These are phyloP conservation scores for Chrysosphaeria jannelii DNA, from an alignment of 2,329 filamentous ascomycete genomes.

Conservation along the genomic window DNA sequence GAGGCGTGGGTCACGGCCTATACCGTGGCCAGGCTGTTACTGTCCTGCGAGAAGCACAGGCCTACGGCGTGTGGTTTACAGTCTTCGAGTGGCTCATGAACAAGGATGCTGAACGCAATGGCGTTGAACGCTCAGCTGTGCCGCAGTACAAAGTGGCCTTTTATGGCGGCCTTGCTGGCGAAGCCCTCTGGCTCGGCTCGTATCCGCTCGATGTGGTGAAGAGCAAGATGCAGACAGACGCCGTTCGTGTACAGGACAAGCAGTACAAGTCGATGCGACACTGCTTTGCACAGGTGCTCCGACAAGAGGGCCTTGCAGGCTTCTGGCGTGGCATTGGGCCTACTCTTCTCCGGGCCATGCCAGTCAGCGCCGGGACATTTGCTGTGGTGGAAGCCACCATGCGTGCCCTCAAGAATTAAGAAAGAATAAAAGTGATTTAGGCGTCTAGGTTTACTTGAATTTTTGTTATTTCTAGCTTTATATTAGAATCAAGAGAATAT, in stretches of 20 bases:
- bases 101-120: constrained; percentile 50
- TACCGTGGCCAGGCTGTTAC: constrained; percentile 79
- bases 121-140: constrained; percentile 44
- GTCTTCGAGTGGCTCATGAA: constrained; percentile 95
- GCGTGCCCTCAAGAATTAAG: constrained; percentile 19
- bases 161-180: constrained; percentile 80
- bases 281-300: constrained; percentile 63
- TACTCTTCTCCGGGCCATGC: constrained; percentile 81
- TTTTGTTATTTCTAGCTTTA: no score
- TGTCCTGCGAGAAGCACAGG: constrained; percentile 63
- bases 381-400: constrained; percentile 45
- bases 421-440: no score
- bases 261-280: constrained; percentile 61
- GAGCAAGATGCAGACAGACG: constrained; percentile 99
- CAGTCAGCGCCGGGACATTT: constrained; percentile 92
- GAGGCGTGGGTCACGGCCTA: constrained; percentile 38
- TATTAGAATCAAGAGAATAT: no score
- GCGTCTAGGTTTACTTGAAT: no score
- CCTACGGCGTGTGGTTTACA: constrained; percentile 88
- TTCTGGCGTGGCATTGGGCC: constrained; percentile 92
- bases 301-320: constrained; percentile 42
- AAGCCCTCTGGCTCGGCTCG: constrained; percentile 73
- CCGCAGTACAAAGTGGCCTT: constrained; percentile 62
- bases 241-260: constrained; percentile 35
- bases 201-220: constrained; percentile 96